Base-by-base conservation (phyloP, 2,329 filamentous ascomycete species). In the Fusarium brachygibbosum region DNA sequence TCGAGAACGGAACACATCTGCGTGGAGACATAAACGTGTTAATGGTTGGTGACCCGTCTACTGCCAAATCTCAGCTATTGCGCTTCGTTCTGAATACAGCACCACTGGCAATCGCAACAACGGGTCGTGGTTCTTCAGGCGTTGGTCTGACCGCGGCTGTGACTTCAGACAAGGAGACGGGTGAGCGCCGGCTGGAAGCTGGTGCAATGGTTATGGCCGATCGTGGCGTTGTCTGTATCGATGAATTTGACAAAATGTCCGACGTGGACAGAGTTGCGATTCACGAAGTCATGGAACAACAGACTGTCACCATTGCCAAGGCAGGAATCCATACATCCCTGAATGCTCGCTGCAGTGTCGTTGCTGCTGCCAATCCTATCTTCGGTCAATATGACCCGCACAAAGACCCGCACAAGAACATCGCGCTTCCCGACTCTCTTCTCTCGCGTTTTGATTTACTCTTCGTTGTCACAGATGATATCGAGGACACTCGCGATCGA, bases 251-350 rank as follows among this genome's bases (percentile, higher is more conserved):
- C 84, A 99, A 99, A 81, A 99, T 99, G 96, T 98, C 94, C 59
- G 96, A 99, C 77, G 91, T 98, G 60, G 96, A 99, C 80, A 90
- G 96, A 78, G 96, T 99, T 6, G 96, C 96, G 46, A 99, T 99
- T 74, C 96, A 99, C 87, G 96, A 99, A 92, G 96, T 99, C 71
- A 99, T 99, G 96, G 96, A 99, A 82, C 96, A 99, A 82, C 96
- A 99, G 82, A 99, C 96, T 0, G 96, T 99, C 64, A 99, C 96
- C 16, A 99, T 99, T 76, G 96, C 96, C 53, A 99, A 99, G 82
- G 96, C 96, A 2, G 96, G 96, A 70, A 99, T 99, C 62, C 96
- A 99, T 81, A 99, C 96, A 0, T 97, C 94, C 4, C 85, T 99
- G 63, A 99, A 99, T 77, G 96, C 96, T 54, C 91, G 96, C 59